Evolutionary conservation across 1,284 basidiomycete genomes (phyloP).

Genomic region (Trametes pubescens): DNA sequence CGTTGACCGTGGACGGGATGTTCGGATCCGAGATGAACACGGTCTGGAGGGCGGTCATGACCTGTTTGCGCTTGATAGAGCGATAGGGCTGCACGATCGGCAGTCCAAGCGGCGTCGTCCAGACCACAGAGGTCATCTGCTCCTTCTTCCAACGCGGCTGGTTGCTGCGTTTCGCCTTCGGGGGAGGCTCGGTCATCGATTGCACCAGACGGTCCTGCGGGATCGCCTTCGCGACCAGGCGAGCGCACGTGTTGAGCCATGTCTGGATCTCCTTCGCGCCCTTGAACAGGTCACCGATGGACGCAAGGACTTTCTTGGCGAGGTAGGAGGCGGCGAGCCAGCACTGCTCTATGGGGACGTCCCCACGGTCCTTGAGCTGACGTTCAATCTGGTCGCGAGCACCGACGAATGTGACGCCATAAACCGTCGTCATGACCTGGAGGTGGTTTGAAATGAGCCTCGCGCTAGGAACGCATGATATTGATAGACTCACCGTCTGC

Average conservation of each 20-base stretch:
- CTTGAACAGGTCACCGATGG: conserved; percentile 93
- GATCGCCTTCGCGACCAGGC: conserved; percentile 89
- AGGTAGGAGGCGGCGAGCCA: conserved; percentile 88
- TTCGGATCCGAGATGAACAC: conserved; percentile 96
- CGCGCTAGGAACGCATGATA: background rate
- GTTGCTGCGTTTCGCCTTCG: conserved; percentile 15
- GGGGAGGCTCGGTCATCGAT: conserved; percentile 27
- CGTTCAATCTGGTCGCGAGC: conserved; percentile 95
- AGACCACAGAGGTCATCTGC: conserved; percentile 96
- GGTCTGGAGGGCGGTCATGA: conserved; percentile 87
- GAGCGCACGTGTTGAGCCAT: conserved; percentile 88
- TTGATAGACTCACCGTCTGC: conserved; percentile 75
- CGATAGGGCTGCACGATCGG: conserved; percentile 98
- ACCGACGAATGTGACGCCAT: conserved; percentile 96
- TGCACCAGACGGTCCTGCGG: conserved; percentile 74
- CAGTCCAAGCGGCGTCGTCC: conserved; percentile 95
- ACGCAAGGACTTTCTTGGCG: conserved; percentile 79
- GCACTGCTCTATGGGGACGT: conserved; percentile 76
- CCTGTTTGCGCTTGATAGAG: conserved; percentile 83
- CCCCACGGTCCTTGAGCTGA: conserved; percentile 84
- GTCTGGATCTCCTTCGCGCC: conserved; percentile 93
- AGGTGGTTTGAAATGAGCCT: background rate
- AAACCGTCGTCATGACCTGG: conserved; percentile 98
- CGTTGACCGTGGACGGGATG: conserved; percentile 73
- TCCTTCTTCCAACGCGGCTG: conserved; percentile 72